Base-by-base conservation (phyloP, 108 stramenopile genomes). In the Pseudonitzschia delicatissima region DNA sequence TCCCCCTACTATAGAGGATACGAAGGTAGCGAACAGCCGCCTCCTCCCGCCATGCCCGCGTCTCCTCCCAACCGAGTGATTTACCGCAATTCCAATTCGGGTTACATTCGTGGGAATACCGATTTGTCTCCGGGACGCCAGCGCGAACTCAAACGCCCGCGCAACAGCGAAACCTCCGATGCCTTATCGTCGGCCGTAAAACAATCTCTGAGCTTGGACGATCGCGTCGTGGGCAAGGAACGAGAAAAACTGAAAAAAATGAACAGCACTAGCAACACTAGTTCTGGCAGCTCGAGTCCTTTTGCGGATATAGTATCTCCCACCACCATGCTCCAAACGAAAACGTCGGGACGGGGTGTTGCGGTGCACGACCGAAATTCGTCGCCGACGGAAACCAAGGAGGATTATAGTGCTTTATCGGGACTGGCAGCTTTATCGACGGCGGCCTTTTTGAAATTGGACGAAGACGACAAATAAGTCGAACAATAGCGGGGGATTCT, bases 361-460 rank as follows among this genome's bases (percentile, higher is more conserved):
- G 17, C 17, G 17, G 18, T 27, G 7, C 8, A 2, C 28, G 42
- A n/a, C 35, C 6, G 57, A 58, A 33, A 0, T 9, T 20, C 39
- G 11, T 34, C 57, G 23, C 39, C 62, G 8, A 31, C 39, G 2
- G 52, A 62, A 28, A 52, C 48, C 20, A 66, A 65, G 57, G 72
- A 60, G 49, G 64, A 55, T 34, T 27, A 57, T 37, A 50, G 62
- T 7, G 52, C 53, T 8, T 31, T 77, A 17, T 69, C 76, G 21
- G 76, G 76, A 28, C 76, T 77, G 9, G 76, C 76, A 45, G 76
- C 76, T 5, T 33, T 77, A 3, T 77, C 69, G n/a, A 77, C 76
- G 17, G 76, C 76, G 18, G 76, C 76, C 6, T 77, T 77, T 59
- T 51, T 77, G 9, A 69, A 70, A 21, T 27, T 77, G 48, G 76